These are phyloP conservation scores for Sphaceloma murrayae DNA, from an alignment of 2,329 filamentous ascomycete species.

Conservation along the genomic window DNA sequence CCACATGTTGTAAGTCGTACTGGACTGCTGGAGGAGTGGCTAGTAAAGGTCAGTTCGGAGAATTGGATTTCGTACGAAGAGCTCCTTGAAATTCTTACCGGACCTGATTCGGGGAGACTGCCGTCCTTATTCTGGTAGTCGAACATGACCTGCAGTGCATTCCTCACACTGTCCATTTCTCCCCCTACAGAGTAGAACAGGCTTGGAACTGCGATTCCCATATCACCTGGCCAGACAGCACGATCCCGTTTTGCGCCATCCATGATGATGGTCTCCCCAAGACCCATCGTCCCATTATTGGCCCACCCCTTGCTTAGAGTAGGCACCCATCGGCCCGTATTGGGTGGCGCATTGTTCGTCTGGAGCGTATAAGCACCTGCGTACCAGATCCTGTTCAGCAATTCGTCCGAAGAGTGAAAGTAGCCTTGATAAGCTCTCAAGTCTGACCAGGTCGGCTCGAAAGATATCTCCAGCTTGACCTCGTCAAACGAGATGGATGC, in stretches of 20 bases:
- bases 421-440: slow-evolving; percentile 33
- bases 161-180: slow-evolving; percentile 39
- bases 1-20: slow-evolving; percentile 36
- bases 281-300: slow-evolving; percentile 30
- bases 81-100: too few species aligned
- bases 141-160: slow-evolving; percentile 41
- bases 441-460: slow-evolving; percentile 43
- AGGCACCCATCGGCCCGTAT: slow-evolving; percentile 27
- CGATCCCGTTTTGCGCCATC: slow-evolving; percentile 34
- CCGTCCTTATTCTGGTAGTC: slow-evolving; percentile 34
- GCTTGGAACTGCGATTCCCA: slow-evolving; percentile 41
- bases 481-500: slow-evolving; percentile 32
- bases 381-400: slow-evolving; percentile 51
- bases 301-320: slow-evolving; percentile 25
- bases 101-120: slow-evolving; percentile 33
- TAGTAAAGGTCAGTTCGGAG: not conserved
- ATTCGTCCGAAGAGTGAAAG: slow-evolving; percentile 30
- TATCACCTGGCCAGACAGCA: slow-evolving; percentile 39
- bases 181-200: slow-evolving; percentile 34
- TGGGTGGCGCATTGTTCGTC: slow-evolving; percentile 29
- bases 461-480: slow-evolving; percentile 37
- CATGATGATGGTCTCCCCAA: slow-evolving; percentile 29
- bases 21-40: slow-evolving; percentile 11
- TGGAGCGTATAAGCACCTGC: slow-evolving; percentile 38
- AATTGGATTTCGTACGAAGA: too few species aligned